Base-by-base conservation (phyloP, 495 filamentous ascomycete genomes). In the Geoglossum glabrum region DNA sequence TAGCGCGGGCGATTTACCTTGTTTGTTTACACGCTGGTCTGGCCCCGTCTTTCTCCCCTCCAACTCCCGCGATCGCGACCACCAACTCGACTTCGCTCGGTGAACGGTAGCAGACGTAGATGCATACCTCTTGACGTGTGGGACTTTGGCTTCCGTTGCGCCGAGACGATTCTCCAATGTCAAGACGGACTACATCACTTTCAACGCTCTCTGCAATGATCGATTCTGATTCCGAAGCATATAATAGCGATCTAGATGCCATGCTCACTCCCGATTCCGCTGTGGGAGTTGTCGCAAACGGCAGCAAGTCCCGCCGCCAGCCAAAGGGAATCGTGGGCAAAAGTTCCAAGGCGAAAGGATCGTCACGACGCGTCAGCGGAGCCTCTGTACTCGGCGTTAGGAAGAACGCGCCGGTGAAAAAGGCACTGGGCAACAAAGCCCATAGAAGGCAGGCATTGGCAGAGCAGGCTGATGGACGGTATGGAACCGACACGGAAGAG, bases 401-500 rank as follows among this genome's bases (percentile, higher is more conserved):
- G 27, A 58, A 31, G 61, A 25, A 13, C 23, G 61, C 60, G 38
- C 51, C 61, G 11, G 65, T 62, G 31, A 72, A 70, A 61, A 69
- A 66, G 52, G 64, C 61, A 9, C 51, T 68, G 21, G 40, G 65
- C 8, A 72, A 70, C 19, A 62, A 72, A 56, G 69, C 63, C 25
- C 57, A 50, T 21, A 64, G 65, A 57, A 67, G 77, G 59, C 70
- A 73, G 57, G 71, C 69, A 10, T 64, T 83, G 43, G 68, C 70
- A 26, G 80, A 80, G 49, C 74, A 74, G 61, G 66, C 68, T 34
- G 72, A 73, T 58, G 70, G 73, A 31, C 68, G 69, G 56, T 60
- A 68, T 55, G 69, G 65, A 26, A 77, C 73, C 36, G 80, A 79
- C 47, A 71, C 65, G 11, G 77, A 81, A 59, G 77, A 79, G 50